Base-by-base conservation (phyloP, 106 monocot species). In the Hemerocallis citrina region DNA sequence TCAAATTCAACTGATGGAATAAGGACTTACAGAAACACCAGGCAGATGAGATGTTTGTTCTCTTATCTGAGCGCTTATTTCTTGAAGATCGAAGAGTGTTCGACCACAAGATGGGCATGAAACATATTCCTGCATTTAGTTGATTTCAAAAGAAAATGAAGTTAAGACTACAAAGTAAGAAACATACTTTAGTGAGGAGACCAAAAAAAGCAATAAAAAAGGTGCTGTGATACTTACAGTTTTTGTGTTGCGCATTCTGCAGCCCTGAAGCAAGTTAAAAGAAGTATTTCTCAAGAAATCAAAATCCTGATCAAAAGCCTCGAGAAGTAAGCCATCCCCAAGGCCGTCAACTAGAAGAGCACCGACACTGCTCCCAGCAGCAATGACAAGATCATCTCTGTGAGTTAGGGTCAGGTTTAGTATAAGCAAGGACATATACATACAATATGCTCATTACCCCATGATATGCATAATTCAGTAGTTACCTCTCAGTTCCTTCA, bases 211-310 rank as follows among this genome's bases (percentile, higher is more conserved):
- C 15, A 11, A 22, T 8, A 9, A 41, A 14, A 52, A 2, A 27
- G 58, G n/a, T 59, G 34, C 17, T 0, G 23, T 24, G 14, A 40
- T 1, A 61, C 79, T 74, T 79, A 92, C 98, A 34, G 98, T 99
- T 82, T 99, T 99, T 27, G 98, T 99, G 72, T 99, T 99, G 64
- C 98, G 84, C 98, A 99, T 99, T 72, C 98, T 85, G 82, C 98
- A 99, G 34, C 98, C 98, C 61, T 99, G 98, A 37, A 99, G 92
- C 35, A 99, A 61, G 68, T 99, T 99, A 67, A 99, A 99, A 42
- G 98, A 99, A 52, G 98, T 99, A 70, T 92, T 77, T 65, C 92
- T 81, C 73, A 99, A 64, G 42, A 99, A 99, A 34, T 99, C 98
- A 68, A 92, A 92, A 62, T 99, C 92, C 37, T 92, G 98, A 31